These are phyloP conservation scores for Candida krabiensis DNA, from an alignment of 805 yeast genomes.

Conservation along the genomic window DNA sequence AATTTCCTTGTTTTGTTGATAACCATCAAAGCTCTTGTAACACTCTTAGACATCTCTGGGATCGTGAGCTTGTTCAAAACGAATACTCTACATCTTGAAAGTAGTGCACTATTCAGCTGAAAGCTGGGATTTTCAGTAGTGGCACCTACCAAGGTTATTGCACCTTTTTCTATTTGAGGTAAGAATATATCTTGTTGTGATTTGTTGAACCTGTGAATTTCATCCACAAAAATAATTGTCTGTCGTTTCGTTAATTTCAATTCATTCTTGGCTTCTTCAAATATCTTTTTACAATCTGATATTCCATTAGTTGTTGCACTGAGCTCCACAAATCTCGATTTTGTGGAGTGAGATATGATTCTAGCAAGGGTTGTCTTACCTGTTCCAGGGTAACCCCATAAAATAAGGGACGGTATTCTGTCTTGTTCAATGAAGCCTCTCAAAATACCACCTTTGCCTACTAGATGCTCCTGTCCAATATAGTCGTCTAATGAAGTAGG, in stretches of 20 bases:
- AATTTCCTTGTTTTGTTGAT: conserved; percentile 59
- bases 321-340: conserved; percentile 67
- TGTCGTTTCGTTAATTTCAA: conserved; percentile 47
- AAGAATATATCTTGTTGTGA: conserved; percentile 86
- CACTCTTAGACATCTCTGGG: conserved; percentile 51
- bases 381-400: conserved; percentile 97
- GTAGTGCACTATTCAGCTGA: conserved; percentile 75
- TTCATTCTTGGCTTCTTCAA: conserved; percentile 50
- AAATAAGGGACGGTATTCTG: conserved; percentile 78
- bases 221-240: conserved; percentile 85
- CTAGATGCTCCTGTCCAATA: conserved; percentile 82
- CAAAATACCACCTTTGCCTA: conserved; percentile 65
- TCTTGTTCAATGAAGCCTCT: conserved; percentile 62
- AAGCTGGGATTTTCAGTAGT: conserved; percentile 94
- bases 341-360: conserved; percentile 55
- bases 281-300: conserved; percentile 61
- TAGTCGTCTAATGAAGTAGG: conserved; percentile 69
- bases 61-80: conserved; percentile 54
- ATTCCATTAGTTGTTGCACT: conserved; percentile 80
- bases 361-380: conserved; percentile 81
- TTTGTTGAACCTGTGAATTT: conserved; percentile 84
- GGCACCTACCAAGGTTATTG: conserved; percentile 85
- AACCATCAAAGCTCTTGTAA: conserved; percentile 57
- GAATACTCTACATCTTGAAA: conserved; percentile 83
- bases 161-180: conserved; percentile 83